phyloP scores from a whole-genome alignment of 2,329 filamentous ascomycete species.

The Beauveria varroae region DNA sequence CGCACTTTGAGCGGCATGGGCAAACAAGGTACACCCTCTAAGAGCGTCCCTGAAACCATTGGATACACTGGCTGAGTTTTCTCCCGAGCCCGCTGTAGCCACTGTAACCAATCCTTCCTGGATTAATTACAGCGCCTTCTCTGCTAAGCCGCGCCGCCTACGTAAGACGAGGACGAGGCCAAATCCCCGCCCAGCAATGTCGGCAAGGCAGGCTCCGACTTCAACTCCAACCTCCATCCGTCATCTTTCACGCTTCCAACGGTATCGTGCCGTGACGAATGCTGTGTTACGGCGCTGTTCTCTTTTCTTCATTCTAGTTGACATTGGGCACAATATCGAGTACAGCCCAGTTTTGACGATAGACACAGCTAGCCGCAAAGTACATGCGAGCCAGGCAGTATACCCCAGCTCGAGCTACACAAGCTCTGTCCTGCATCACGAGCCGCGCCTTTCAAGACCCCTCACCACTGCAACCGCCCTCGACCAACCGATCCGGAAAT shows the following conservation, averaged over 20 bases:
- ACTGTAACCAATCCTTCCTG: too few relatives aligned
- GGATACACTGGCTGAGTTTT: too few relatives aligned
- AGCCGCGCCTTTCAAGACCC: not conserved
- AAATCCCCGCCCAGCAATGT: not conserved
- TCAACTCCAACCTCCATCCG: slow-evolving; percentile 3
- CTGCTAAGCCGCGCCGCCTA: not conserved
- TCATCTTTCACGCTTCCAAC: not conserved
- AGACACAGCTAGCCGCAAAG: not conserved
- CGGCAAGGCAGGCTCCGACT: not conserved
- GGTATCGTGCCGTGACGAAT: not conserved
- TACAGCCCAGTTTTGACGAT: not conserved
- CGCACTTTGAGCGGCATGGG: too few relatives aligned
- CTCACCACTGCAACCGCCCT: not conserved
- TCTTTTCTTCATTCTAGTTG: not conserved
- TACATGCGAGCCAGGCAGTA: not conserved
- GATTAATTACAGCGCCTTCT: not conserved
- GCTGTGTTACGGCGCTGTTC: not conserved
- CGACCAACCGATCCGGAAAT: not conserved
- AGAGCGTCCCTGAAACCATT: too few relatives aligned
- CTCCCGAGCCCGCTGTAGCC: too few relatives aligned
- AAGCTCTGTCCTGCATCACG: not conserved
- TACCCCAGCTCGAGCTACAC: not conserved
- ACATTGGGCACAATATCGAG: not conserved
- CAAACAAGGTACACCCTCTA: too few relatives aligned
- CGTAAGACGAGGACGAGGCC: not conserved